Evolutionary conservation across 1,284 basidiomycete genomes (phyloP).

Genomic region (Earliella scabrosa): DNA sequence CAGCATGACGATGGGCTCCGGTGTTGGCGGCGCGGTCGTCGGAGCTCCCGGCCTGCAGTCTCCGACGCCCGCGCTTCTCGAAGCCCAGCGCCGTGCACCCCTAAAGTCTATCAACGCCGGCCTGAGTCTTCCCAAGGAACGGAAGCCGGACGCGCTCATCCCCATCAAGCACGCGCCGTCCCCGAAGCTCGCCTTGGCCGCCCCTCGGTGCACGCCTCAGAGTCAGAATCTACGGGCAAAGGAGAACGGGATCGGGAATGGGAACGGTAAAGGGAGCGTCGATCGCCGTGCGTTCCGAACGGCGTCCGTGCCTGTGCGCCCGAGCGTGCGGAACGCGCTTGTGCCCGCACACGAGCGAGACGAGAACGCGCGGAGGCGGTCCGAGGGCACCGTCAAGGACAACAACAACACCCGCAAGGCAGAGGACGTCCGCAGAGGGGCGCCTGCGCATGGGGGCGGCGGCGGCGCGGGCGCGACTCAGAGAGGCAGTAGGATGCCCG

Average conservation of each 20-base stretch:
- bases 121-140: slow-evolving; percentile 26
- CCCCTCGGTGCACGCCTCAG: too few relatives aligned
- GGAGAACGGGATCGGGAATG: background rate
- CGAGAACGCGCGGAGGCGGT: slow-evolving; percentile 15
- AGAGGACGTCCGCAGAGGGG: slow-evolving; percentile 6
- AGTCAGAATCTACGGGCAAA: background rate
- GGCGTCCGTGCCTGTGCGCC: slow-evolving; percentile 2
- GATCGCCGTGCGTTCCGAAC: slow-evolving; percentile 6
- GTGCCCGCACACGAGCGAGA: slow-evolving; percentile 7
- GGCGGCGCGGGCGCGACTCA: slow-evolving; percentile 1
- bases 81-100: slow-evolving; percentile 21
- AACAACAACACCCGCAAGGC: too few relatives aligned
- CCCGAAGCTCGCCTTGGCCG: too few relatives aligned
- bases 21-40: slow-evolving; percentile 14
- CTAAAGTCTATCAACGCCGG: slow-evolving; percentile 26
- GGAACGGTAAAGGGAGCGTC: background rate
- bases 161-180: slow-evolving; percentile 14
- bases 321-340: background rate
- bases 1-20: slow-evolving; percentile 7
- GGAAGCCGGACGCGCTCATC: slow-evolving; percentile 18
- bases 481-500: slow-evolving; percentile 31
- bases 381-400: slow-evolving; percentile 4
- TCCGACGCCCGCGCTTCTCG: slow-evolving; percentile 5
- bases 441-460: slow-evolving; percentile 3
- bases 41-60: slow-evolving; percentile 18